Percentiles rank a stretch among this genome's conserved stretches.
Conservation (phyloP, 257 asterid species). For the Primulina eburnea region DNA sequence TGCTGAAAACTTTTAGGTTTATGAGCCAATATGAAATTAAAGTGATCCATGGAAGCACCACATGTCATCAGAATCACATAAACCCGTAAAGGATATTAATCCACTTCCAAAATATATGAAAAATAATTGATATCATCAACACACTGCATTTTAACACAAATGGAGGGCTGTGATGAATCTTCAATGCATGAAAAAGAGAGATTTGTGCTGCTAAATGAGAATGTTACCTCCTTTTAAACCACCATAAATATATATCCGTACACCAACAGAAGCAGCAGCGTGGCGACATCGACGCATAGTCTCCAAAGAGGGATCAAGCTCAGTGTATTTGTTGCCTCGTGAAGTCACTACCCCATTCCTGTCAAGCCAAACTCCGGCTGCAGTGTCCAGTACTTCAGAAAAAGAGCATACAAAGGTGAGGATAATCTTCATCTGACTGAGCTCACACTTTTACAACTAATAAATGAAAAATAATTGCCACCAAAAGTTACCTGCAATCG, state of each 20-base stretch:
- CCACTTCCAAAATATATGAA: slow-evolving; percentile 16
- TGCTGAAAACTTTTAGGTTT: slow-evolving; percentile 3
- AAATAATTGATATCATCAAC: slow-evolving; percentile 8
- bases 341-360: slow-evolving; percentile 85
- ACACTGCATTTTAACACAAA: neutral
- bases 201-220: slow-evolving; percentile 16
- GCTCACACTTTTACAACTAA: slow-evolving; percentile 19
- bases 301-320: slow-evolving; percentile 69
- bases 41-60: slow-evolving; percentile 1
- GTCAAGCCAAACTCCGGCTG: slow-evolving; percentile 99
- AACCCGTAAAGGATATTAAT: slow-evolving; percentile 15
- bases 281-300: slow-evolving; percentile 96
- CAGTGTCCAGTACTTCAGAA: slow-evolving; percentile 86
- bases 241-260: slow-evolving; percentile 76
- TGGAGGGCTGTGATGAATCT: slow-evolving; percentile 12
- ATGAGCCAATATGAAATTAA: slow-evolving; percentile 3
- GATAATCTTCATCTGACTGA: slow-evolving; percentile 14
- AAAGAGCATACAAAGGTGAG: slow-evolving; percentile 18
- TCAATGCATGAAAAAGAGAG: slow-evolving; percentile 16
- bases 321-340: slow-evolving; percentile 57
- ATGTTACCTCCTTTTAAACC: slow-evolving; percentile 90
- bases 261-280: slow-evolving; percentile 98
- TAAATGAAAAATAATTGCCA: slow-evolving; percentile 20
- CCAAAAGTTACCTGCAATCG: slow-evolving; percentile 63
- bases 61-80: slow-evolving; percentile 5